phyloP scores from a whole-genome alignment of 2,329 filamentous ascomycete species.

The Lithohypha guttulata region DNA sequence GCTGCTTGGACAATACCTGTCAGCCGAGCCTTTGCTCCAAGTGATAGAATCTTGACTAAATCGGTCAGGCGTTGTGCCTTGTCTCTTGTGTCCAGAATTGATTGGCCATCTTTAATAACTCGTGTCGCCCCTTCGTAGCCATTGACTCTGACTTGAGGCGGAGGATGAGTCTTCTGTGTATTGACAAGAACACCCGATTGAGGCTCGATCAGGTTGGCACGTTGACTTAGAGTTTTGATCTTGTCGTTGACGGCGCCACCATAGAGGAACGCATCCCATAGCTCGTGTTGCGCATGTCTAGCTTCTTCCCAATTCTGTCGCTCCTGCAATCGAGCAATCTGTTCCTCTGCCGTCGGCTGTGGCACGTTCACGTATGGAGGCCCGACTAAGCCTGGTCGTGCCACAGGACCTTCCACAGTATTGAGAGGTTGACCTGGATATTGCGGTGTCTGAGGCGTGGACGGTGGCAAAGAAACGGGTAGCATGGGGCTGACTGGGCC shows the following conservation, averaged over 20 bases:
- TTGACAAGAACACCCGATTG: constrained; percentile 47
- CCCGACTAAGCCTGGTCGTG: too few relatives aligned
- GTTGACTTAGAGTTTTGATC: constrained; percentile 46
- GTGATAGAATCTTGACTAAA: constrained; percentile 69
- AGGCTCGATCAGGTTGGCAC: constrained; percentile 48
- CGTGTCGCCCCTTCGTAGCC: constrained; percentile 53
- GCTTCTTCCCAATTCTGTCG: constrained; percentile 52
- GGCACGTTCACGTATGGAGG: not conserved
- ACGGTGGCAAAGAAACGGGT: constrained; percentile 5
- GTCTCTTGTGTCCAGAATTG: constrained; percentile 55
- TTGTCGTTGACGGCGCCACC: constrained; percentile 46
- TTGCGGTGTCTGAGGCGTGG: constrained; percentile 9
- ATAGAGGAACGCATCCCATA: constrained; percentile 62
- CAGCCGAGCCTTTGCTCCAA: constrained; percentile 71
- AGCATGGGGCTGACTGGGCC: constrained; percentile 14
- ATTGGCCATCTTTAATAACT: constrained; percentile 54
- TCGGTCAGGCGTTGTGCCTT: constrained; percentile 59
- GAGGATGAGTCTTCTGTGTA: constrained; percentile 28
- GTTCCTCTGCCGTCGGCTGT: constrained; percentile 48
- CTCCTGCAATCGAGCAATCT: constrained; percentile 54
- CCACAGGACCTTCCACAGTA: constrained; percentile 10
- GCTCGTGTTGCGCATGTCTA: constrained; percentile 56
- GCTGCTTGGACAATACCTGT: constrained; percentile 69
- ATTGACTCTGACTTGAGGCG: constrained; percentile 37
- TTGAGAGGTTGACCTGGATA: constrained; percentile 6